These are phyloP conservation scores for Phaeosphaeriaceae sp. DNA, from an alignment of 2,329 filamentous ascomycete species.

Conservation along the genomic window DNA sequence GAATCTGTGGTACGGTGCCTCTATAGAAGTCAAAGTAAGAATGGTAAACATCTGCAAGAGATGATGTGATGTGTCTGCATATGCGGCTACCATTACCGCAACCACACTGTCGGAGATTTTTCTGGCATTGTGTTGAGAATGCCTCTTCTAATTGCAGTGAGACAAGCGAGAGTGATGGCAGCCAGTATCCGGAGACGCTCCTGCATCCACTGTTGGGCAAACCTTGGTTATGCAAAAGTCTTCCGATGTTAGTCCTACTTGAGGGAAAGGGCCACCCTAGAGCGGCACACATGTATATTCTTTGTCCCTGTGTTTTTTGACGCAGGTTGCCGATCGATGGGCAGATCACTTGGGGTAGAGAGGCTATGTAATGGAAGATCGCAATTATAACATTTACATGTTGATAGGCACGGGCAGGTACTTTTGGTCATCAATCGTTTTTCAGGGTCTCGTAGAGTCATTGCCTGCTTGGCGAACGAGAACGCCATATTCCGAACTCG, in stretches of 20 bases:
- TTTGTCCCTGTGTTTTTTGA: constrained; percentile 18
- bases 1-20: too few species aligned
- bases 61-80: constrained; percentile 11
- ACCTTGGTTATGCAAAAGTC: not conserved
- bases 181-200: constrained; percentile 10
- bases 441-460: not conserved
- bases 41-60: constrained; percentile 8
- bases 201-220: constrained; percentile 7
- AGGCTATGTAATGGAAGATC: constrained; percentile 30
- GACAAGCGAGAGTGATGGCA: constrained; percentile 1
- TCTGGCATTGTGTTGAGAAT: constrained; percentile 5
- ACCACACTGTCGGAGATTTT: constrained; percentile 2
- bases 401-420: not conserved
- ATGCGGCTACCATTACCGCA: constrained; percentile 8
- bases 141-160: constrained; percentile 1
- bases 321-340: constrained; percentile 24
- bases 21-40: too few species aligned
- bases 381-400: constrained; percentile 21
- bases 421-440: constrained; percentile 6
- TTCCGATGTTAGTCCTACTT: constrained; percentile 6
- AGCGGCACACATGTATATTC: constrained; percentile 15
- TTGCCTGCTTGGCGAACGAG: not conserved
- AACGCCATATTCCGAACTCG: not conserved
- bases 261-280: constrained; percentile 25
- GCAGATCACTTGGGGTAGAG: constrained; percentile 32